Conservation (phyloP, 2,329 filamentous ascomycete species). For the Chaetomiaceae sp. region DNA sequence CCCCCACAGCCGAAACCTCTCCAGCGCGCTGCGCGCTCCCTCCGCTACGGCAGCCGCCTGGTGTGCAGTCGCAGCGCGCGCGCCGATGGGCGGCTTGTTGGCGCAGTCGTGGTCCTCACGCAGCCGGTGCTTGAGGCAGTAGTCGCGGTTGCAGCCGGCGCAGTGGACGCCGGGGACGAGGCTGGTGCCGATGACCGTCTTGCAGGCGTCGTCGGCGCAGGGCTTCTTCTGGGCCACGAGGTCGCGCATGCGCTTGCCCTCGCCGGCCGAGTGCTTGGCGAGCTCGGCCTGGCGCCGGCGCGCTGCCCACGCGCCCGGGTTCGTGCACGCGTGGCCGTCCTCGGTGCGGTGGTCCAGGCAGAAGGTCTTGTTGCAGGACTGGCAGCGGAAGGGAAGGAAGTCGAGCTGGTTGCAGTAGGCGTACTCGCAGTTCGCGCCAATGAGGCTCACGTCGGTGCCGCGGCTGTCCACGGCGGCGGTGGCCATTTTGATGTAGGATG, state of each 20-base stretch:
- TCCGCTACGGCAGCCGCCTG: slow-evolving; percentile 46
- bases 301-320: slow-evolving; percentile 57
- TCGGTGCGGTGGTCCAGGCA: slow-evolving; percentile 94
- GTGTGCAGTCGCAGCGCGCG: slow-evolving; percentile 36
- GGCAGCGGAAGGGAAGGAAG: slow-evolving; percentile 91
- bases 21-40: slow-evolving; percentile 67
- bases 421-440: slow-evolving; percentile 88
- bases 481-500: slow-evolving; percentile 66
- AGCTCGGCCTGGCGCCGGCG: slow-evolving; percentile 50
- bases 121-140: slow-evolving; percentile 72
- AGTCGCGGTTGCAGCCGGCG: slow-evolving; percentile 61
- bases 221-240: slow-evolving; percentile 58
- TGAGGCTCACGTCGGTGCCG: slow-evolving; percentile 63
- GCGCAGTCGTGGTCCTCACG: slow-evolving; percentile 78
- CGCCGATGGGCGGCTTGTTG: slow-evolving; percentile 59
- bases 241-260: slow-evolving; percentile 49
- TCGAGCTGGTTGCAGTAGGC: slow-evolving; percentile 91
- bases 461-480: slow-evolving; percentile 38
- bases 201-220: slow-evolving; percentile 61
- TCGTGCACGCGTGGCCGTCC: slow-evolving; percentile 63
- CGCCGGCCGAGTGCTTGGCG: slow-evolving; percentile 47
- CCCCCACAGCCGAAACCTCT: slow-evolving; percentile 74
- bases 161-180: slow-evolving; percentile 66
- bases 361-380: slow-evolving; percentile 77
- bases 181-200: slow-evolving; percentile 63